A percentile compares a stretch with the other conserved stretches of the same genome.
Evolutionary conservation across 257 asterid species (phyloP).

Genomic region (Catharanthus roseus): DNA sequence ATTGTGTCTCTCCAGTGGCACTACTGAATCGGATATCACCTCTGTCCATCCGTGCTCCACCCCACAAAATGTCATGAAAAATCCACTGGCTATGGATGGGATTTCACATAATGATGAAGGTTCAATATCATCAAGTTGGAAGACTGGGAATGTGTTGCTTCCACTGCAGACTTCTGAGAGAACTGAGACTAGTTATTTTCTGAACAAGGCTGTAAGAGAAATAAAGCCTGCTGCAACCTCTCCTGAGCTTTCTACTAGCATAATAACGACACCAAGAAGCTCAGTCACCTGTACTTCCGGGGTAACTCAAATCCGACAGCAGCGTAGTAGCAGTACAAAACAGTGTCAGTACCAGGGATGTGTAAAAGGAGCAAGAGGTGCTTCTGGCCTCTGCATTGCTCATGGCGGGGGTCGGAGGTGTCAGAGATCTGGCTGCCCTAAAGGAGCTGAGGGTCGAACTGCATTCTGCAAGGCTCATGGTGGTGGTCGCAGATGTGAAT

Average conservation of each 20-base stretch:
- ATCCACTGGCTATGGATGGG: constrained; percentile 21
- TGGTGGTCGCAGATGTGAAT: constrained; percentile 89
- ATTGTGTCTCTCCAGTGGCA: constrained; percentile 62
- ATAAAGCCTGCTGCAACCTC: constrained; percentile 31
- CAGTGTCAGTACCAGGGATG: constrained; percentile 87
- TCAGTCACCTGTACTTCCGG: constrained; percentile 99
- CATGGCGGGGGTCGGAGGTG: constrained; percentile 98
- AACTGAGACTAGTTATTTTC: constrained; percentile 30
- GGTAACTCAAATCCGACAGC: constrained; percentile 60
- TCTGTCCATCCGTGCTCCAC: constrained; percentile 35
- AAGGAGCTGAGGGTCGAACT: constrained; percentile 96
- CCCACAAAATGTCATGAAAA: constrained; percentile 27
- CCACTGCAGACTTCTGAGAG: constrained; percentile 31
- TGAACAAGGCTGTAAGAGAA: constrained; percentile 34
- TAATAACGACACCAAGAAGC: constrained; percentile 63
- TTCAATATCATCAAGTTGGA: constrained; percentile 27
- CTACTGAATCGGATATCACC: constrained; percentile 64
- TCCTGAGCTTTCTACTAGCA: constrained; percentile 51
- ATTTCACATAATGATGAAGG: constrained; percentile 37
- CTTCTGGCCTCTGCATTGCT: constrained; percentile 88
- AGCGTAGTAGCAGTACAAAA: constrained; percentile 51
- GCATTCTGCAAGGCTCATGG: constrained; percentile 98
- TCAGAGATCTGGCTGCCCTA: constrained; percentile 73
- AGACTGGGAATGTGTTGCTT: constrained; percentile 25
- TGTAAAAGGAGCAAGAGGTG: constrained; percentile 87